Conservation (phyloP, 2,329 filamentous ascomycete species). For the Stagonosporopsis chrysanthemi region DNA sequence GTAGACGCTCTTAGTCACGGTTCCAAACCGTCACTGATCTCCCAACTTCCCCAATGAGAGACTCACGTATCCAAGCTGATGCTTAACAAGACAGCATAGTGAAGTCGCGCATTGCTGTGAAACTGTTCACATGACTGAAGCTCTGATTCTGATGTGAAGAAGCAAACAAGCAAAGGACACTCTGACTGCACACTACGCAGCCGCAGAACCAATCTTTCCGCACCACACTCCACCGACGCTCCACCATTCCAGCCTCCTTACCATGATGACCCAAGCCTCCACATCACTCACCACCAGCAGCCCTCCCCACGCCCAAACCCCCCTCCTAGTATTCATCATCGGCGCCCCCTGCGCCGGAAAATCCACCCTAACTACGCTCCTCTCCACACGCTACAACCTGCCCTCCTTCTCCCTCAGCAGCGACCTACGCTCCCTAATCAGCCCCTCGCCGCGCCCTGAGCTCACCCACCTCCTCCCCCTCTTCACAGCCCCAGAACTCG, state of each 20-base stretch:
- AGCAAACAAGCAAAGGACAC: too few species aligned
- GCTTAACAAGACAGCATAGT: too few species aligned
- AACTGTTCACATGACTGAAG: too few species aligned
- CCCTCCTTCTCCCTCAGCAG: slow-evolving; percentile 21
- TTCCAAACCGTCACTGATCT: too few species aligned
- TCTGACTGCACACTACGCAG: not conserved
- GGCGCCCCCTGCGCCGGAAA: slow-evolving; percentile 25
- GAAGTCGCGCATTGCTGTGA: too few species aligned
- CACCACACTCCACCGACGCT: not conserved
- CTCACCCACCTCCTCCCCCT: slow-evolving; percentile 9
- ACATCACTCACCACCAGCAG: too few species aligned
- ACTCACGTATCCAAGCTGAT: too few species aligned
- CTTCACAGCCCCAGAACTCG: slow-evolving; percentile 9
- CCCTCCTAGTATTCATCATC: not conserved
- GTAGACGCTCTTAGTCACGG: too few species aligned
- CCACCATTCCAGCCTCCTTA: not conserved
- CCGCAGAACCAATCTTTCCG: too few species aligned
- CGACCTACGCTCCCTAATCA: slow-evolving; percentile 20
- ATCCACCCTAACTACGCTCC: slow-evolving; percentile 16
- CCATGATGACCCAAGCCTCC: too few species aligned
- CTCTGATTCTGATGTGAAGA: too few species aligned
- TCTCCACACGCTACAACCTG: slow-evolving; percentile 14
- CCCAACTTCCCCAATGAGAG: too few species aligned
- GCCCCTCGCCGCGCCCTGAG: slow-evolving; percentile 2
- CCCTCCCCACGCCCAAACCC: not conserved